phyloP scores from a whole-genome alignment of 768 basidiomycete species.

The Sporobolomyces pararoseus region DNA sequence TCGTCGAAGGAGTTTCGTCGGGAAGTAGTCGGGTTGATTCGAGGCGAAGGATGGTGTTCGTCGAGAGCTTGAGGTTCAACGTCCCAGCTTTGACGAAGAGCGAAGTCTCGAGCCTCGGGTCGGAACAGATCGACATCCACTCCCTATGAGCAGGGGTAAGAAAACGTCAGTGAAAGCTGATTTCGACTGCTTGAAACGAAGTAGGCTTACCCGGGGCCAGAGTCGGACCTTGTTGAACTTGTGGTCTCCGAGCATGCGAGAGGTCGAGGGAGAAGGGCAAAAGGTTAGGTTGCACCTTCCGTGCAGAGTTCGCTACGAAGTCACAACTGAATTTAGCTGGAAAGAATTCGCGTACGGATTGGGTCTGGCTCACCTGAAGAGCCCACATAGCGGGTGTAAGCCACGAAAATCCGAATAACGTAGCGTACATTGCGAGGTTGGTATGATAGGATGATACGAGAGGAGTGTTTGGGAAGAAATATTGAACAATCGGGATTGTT shows the following conservation, averaged over 20 bases:
- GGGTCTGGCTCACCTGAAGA: constrained; percentile 27
- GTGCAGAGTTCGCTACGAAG: constrained; percentile 24
- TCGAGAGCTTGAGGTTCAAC: constrained; percentile 18
- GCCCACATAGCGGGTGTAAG: constrained; percentile 53
- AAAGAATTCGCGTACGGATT: no score
- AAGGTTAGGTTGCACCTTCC: constrained; percentile 49
- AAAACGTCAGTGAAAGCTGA: neutral
- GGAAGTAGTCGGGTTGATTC: neutral
- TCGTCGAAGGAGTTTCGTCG: constrained; percentile 8
- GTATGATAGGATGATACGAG: constrained; percentile 53
- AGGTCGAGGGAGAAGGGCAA: constrained; percentile 53
- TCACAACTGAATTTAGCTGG: no score
- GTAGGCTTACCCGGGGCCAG: constrained; percentile 49
- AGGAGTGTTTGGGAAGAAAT: constrained; percentile 37
- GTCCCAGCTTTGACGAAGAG: constrained; percentile 49
- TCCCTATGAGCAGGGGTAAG: constrained; percentile 41
- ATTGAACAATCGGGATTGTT: constrained; percentile 30
- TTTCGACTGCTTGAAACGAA: neutral
- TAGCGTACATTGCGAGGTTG: constrained; percentile 50
- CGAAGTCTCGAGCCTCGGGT: constrained; percentile 45
- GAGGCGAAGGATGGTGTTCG: constrained; percentile 28
- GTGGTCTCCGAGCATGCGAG: constrained; percentile 48
- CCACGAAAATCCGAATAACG: constrained; percentile 51
- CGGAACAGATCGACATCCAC: constrained; percentile 51
- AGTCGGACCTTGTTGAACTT: constrained; percentile 49